A percentile compares a stretch with the other conserved stretches of the same genome.
Evolutionary conservation across 2,329 filamentous ascomycete genomes (phyloP).

Genomic region (Leptographium wingfieldii): DNA sequence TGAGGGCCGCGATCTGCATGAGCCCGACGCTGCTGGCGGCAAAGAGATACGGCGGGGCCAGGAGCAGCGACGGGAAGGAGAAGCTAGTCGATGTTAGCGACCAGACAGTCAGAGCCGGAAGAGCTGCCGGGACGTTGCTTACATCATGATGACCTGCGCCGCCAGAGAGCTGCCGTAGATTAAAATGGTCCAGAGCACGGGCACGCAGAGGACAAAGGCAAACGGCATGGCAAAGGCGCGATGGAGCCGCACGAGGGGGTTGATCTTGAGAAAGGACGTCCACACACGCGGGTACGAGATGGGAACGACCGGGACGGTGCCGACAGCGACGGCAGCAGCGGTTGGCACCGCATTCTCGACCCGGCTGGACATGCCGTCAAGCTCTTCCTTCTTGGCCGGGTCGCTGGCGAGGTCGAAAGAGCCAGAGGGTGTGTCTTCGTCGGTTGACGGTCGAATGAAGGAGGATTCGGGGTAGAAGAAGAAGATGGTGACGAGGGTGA

Average conservation of each 20-base stretch:
- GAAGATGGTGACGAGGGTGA: constrained; percentile 1
- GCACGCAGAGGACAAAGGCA: not conserved
- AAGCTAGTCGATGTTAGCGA: not conserved
- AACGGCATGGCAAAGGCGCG: not conserved
- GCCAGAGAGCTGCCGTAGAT: not conserved
- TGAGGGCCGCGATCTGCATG: not conserved
- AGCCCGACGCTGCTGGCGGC: not conserved
- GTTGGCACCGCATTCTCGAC: not conserved
- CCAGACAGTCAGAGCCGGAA: not conserved
- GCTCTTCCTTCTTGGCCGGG: not conserved
- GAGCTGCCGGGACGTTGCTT: not conserved
- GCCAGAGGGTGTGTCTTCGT: not conserved
- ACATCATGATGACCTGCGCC: not conserved
- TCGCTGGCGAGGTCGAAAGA: not conserved
- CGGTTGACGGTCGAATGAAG: not conserved
- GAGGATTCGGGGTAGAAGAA: not conserved
- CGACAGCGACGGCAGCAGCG: not conserved
- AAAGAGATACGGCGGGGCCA: not conserved
- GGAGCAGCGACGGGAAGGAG: not conserved
- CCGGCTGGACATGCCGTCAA: not conserved
- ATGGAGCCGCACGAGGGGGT: not conserved
- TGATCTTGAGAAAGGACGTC: not conserved
- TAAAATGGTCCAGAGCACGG: not conserved
- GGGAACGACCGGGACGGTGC: not conserved
- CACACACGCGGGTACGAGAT: not conserved